These are phyloP conservation scores for Symbiodinium natans DNA, from an alignment of 73 alveolate genomes.

Conservation along the genomic window DNA sequence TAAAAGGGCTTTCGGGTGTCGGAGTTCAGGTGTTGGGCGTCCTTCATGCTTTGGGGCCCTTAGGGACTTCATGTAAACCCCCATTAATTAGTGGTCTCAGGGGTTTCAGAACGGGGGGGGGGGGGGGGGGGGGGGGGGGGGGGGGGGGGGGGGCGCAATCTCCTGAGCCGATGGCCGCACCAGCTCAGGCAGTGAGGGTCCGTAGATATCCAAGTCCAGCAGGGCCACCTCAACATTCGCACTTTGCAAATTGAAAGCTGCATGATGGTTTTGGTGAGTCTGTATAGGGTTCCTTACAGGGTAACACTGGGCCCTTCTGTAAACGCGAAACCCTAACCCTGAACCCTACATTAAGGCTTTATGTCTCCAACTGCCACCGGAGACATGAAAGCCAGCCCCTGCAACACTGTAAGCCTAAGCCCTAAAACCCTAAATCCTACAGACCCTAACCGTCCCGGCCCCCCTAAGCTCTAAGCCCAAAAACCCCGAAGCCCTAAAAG, in stretches of 20 bases:
- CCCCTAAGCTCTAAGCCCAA: background rate
- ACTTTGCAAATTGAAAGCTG: too few relatives aligned
- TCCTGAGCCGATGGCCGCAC: background rate
- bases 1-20: background rate
- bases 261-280: too few relatives aligned
- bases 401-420: background rate
- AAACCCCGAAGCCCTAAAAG: background rate
- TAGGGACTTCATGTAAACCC: too few relatives aligned
- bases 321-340: too few relatives aligned
- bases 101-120: background rate
- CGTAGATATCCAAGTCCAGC: slow-evolving; percentile 68
- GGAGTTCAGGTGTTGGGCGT: too few relatives aligned
- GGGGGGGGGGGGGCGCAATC: background rate
- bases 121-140: background rate
- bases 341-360: too few relatives aligned
- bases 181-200: slow-evolving; percentile 71
- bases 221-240: slow-evolving; percentile 45
- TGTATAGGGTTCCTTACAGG: too few relatives aligned
- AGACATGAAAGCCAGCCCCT: background rate
- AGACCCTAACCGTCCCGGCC: background rate
- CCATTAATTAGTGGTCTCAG: background rate
- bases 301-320: too few relatives aligned
- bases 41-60: too few relatives aligned
- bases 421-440: background rate
- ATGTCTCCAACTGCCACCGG: background rate